Conservation (phyloP, 2,329 filamentous ascomycete genomes). For the Lasiodiplodia sp. region DNA sequence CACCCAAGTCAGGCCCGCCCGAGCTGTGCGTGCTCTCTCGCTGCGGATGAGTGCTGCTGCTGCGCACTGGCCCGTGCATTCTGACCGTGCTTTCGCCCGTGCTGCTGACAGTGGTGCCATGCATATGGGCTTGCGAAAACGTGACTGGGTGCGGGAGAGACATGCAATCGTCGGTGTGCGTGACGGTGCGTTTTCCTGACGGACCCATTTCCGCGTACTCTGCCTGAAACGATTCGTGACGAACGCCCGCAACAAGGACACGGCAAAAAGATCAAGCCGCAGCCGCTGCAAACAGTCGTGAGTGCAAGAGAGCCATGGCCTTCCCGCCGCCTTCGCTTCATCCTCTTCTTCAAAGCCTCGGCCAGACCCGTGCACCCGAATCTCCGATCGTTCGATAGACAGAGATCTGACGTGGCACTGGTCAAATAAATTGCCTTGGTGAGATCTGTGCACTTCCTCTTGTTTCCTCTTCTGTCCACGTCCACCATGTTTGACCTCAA, state of each 20-base stretch:
- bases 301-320: background rate
- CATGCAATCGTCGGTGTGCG: background rate
- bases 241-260: background rate
- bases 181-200: background rate
- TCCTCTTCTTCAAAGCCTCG: background rate
- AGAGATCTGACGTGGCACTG: conserved; percentile 26
- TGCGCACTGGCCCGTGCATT: background rate
- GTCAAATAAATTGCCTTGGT: conserved; percentile 7
- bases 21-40: background rate
- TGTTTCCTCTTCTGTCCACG: background rate
- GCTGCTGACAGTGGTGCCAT: background rate
- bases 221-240: background rate
- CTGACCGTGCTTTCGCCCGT: conserved; percentile 2
- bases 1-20: conserved; percentile 9
- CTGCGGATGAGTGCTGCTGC: background rate
- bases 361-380: conserved; percentile 20
- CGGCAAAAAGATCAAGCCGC: background rate
- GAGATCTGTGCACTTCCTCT: background rate
- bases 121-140: background rate
- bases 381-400: conserved; percentile 25
- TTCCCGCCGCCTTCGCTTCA: background rate
- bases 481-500: background rate
- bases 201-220: background rate
- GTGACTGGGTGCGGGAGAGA: background rate
- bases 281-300: background rate